These are phyloP conservation scores for Wickerhamomyces bovis DNA, from an alignment of 805 yeast species.

Conservation along the genomic window DNA sequence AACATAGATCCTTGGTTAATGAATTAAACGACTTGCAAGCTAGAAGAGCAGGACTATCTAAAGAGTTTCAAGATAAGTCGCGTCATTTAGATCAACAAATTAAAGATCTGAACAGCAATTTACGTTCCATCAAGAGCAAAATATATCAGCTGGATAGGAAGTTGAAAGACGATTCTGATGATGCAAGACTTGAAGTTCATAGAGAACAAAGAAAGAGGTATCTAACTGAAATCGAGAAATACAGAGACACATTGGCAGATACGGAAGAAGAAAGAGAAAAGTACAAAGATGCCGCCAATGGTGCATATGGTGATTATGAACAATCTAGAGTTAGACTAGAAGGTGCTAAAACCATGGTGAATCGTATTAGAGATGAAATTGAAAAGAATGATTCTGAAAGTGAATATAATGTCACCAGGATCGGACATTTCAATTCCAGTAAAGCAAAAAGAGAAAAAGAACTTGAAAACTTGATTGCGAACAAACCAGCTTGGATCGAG, in stretches of 20 bases:
- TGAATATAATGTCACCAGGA: slow-evolving; percentile 9
- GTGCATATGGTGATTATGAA: slow-evolving; percentile 15
- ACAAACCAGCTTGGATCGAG: slow-evolving; percentile 15
- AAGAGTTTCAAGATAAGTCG: slow-evolving; percentile 1
- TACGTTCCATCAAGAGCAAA: slow-evolving; percentile 16
- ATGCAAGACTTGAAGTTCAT: slow-evolving; percentile 32
- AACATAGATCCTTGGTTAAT: neutral
- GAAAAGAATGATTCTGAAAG: slow-evolving; percentile 6
- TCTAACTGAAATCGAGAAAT: neutral
- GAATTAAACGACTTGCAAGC: neutral
- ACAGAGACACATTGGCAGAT: slow-evolving; percentile 22
- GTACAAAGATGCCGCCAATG: slow-evolving; percentile 15
- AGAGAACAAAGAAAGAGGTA: slow-evolving; percentile 5
- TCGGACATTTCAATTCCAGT: slow-evolving; percentile 12
- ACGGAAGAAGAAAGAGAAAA: slow-evolving; percentile 18
- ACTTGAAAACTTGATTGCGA: slow-evolving; percentile 15
- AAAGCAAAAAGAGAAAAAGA: slow-evolving; percentile 16
- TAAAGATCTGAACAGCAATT: neutral
- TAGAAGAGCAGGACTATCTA: slow-evolving; percentile 15
- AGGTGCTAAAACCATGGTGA: slow-evolving; percentile 24
- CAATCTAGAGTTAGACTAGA: slow-evolving; percentile 13
- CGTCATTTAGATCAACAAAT: slow-evolving; percentile 1
- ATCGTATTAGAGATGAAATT: slow-evolving; percentile 2
- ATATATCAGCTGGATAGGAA: slow-evolving; percentile 31
- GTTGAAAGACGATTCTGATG: slow-evolving; percentile 39